These are phyloP conservation scores for Trichophyton benhamiae DNA, from an alignment of 2,329 filamentous ascomycete genomes.

Conservation along the genomic window DNA sequence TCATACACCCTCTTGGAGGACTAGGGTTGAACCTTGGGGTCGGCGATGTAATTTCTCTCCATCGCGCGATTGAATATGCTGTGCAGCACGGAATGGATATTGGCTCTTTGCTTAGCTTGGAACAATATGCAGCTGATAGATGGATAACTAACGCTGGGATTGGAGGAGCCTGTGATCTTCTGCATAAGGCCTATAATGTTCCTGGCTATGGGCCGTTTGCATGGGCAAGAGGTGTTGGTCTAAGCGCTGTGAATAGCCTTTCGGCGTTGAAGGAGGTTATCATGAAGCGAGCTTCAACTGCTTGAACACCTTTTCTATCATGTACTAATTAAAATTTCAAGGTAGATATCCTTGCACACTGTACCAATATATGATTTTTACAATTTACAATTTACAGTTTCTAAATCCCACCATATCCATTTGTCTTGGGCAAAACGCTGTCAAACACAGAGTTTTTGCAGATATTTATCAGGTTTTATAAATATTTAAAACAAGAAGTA, in stretches of 20 bases:
- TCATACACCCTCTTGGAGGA: conserved; percentile 84
- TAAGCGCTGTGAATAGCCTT: conserved; percentile 63
- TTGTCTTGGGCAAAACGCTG: neutral
- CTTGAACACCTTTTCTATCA: neutral
- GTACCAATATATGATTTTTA: neutral
- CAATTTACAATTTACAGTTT: neutral
- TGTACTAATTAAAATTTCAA: neutral
- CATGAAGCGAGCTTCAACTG: conserved; percentile 50
- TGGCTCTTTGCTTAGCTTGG: conserved; percentile 63
- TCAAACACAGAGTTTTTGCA: neutral
- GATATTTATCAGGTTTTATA: neutral
- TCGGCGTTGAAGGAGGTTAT: conserved; percentile 69
- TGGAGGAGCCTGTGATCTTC: conserved; percentile 70
- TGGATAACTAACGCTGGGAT: conserved; percentile 71
- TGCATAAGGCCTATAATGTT: conserved; percentile 84
- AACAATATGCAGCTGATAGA: conserved; percentile 66
- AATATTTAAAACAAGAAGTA: neutral
- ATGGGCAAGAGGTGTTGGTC: conserved; percentile 61
- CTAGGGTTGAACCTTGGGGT: conserved; percentile 92
- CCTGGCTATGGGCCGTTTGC: conserved; percentile 62
- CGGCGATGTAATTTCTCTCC: conserved; percentile 71
- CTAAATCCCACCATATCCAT: neutral
- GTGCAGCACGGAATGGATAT: conserved; percentile 78
- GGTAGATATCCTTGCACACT: neutral
- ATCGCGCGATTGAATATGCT: conserved; percentile 60